Evolutionary conservation across 305 asterid species (phyloP).

Genomic region (Fraxinus albicans): DNA sequence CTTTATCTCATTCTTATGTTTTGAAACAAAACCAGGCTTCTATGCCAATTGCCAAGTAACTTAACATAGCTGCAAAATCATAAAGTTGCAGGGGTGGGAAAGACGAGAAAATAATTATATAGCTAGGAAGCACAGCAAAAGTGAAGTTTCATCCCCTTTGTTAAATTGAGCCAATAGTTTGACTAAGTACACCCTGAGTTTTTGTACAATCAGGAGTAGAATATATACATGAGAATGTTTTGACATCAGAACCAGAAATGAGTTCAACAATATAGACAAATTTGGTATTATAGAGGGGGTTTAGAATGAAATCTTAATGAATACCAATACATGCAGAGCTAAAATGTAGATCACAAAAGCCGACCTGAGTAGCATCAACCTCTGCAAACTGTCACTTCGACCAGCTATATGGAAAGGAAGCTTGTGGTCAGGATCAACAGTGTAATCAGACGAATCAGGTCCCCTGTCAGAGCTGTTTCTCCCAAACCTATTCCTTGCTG

Average conservation of each 20-base stretch:
- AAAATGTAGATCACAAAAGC: slow-evolving; percentile 73
- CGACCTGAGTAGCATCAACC: slow-evolving; percentile 79
- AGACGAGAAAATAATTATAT: background rate
- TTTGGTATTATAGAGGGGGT: background rate
- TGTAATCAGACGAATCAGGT: slow-evolving; percentile 45
- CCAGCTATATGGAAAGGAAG: slow-evolving; percentile 56
- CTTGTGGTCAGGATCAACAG: slow-evolving; percentile 50
- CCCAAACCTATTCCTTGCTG: slow-evolving; percentile 63
- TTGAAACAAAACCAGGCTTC: background rate
- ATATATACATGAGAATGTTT: background rate
- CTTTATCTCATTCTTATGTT: background rate
- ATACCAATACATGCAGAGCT: slow-evolving; percentile 75
- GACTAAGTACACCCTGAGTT: slow-evolving; percentile 17
- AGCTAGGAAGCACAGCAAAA: slow-evolving; percentile 5
- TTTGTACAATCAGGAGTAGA: slow-evolving; percentile 28
- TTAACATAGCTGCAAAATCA: background rate
- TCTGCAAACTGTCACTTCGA: slow-evolving; percentile 67
- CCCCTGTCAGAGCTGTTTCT: slow-evolving; percentile 57
- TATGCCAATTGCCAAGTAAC: background rate
- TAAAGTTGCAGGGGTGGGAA: background rate
- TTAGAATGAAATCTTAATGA: slow-evolving; percentile 80
- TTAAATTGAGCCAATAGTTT: background rate
- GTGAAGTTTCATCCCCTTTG: background rate
- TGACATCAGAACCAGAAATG: background rate
- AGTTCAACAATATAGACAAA: slow-evolving; percentile 13